Evolutionary conservation across 371 early-diverging fungal species (phyloP).

Genomic region (Basidiobolus meristosporus): DNA sequence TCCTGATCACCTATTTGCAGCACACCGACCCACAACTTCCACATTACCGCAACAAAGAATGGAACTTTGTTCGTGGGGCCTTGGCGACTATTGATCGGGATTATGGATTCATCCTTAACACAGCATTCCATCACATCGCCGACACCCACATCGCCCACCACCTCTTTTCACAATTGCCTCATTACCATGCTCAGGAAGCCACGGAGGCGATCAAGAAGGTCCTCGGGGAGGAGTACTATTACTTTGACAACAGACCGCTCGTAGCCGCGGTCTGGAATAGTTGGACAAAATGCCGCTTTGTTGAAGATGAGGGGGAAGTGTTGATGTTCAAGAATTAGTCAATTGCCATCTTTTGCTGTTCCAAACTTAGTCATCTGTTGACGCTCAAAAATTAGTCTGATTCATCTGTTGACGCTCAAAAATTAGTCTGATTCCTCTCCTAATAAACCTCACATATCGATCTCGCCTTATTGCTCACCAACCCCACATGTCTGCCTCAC

Average conservation of each 20-base stretch:
- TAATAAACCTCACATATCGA: too few species aligned
- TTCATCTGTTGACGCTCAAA: too few species aligned
- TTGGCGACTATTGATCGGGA: constrained; percentile 66
- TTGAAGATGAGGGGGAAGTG: constrained; percentile 59
- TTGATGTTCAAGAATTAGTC: too few species aligned
- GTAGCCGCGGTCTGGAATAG: constrained; percentile 37
- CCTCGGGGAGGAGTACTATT: constrained; percentile 53
- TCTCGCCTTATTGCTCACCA: too few species aligned
- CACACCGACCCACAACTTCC: constrained; percentile 70
- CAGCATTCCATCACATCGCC: constrained; percentile 60
- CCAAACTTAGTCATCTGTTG: too few species aligned
- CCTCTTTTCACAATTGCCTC: constrained; percentile 77
- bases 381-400: too few species aligned
- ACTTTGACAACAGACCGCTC: constrained; percentile 43
- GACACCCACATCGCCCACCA: constrained; percentile 81
- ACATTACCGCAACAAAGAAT: constrained; percentile 53
- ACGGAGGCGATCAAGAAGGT: constrained; percentile 50
- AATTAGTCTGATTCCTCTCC: too few species aligned
- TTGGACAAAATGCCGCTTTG: constrained; percentile 46
- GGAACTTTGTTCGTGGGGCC: constrained; percentile 77
- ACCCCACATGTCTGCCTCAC: too few species aligned
- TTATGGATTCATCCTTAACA: constrained; percentile 58
- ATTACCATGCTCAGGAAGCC: constrained; percentile 75
- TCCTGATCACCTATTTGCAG: constrained; percentile 74
- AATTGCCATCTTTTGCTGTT: too few species aligned